Percentiles rank a stretch among this genome's conserved stretches.
Evolutionary conservation across 495 filamentous ascomycete species (phyloP).

Genomic region (Physcia stellaris): DNA sequence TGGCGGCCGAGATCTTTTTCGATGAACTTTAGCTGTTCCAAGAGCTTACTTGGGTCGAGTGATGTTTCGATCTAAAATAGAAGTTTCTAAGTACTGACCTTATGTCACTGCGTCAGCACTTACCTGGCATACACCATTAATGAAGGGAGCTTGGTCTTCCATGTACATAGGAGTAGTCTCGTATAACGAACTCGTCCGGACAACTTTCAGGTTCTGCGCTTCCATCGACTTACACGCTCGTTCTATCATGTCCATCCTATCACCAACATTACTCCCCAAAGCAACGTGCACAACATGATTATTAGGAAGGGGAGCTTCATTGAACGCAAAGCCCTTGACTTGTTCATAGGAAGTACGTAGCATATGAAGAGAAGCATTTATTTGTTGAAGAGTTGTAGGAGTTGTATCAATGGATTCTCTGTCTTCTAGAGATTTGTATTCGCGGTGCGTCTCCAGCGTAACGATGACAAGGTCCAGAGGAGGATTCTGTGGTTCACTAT

Average conservation of each 20-base stretch:
- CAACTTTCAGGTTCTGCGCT: slow-evolving; percentile 52
- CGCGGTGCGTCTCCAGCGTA: too few relatives aligned
- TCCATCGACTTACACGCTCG: slow-evolving; percentile 66
- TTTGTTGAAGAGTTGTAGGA: too few relatives aligned
- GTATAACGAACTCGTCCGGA: slow-evolving; percentile 75
- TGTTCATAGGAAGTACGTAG: slow-evolving; percentile 3
- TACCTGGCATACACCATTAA: slow-evolving; percentile 93
- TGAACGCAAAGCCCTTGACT: neutral
- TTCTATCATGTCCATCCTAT: slow-evolving; percentile 72
- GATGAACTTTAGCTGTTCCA: slow-evolving; percentile 70
- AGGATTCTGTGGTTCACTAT: too few relatives aligned
- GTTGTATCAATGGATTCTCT: too few relatives aligned
- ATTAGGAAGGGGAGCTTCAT: too few relatives aligned
- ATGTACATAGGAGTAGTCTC: slow-evolving; percentile 97
- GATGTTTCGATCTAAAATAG: slow-evolving; percentile 60
- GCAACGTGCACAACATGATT: slow-evolving; percentile 57
- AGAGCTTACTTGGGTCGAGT: slow-evolving; percentile 56
- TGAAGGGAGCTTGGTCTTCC: slow-evolving; percentile 69
- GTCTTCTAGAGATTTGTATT: too few relatives aligned
- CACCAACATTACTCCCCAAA: slow-evolving; percentile 84
- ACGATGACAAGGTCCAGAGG: neutral
- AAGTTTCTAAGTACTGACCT: too few relatives aligned
- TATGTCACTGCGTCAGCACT: too few relatives aligned
- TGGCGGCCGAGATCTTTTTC: slow-evolving; percentile 64
- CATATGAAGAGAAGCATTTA: too few relatives aligned